Conservation (phyloP, 192 early-diverging fungal species). For the Jimgerdemannia flammicorona region DNA sequence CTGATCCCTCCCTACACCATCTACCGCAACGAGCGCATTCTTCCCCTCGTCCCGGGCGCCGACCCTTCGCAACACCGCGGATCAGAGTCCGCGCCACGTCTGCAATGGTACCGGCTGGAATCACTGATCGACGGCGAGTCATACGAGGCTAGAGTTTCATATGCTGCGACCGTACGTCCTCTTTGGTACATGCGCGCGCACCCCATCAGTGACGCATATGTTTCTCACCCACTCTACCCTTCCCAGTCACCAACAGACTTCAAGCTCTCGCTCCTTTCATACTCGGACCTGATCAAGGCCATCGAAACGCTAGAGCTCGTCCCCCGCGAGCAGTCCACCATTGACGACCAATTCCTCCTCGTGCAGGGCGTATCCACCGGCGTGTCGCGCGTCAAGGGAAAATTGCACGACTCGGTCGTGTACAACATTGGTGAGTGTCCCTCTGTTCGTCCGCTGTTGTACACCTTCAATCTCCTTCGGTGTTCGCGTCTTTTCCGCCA, state of each 20-base stretch:
- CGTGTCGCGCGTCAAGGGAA: neutral
- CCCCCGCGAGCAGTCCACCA: neutral
- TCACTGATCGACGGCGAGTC: neutral
- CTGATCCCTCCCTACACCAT: neutral
- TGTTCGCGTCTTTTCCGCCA: too few species aligned
- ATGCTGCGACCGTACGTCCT: neutral
- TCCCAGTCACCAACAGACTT: neutral
- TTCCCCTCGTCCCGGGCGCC: neutral
- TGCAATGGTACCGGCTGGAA: neutral
- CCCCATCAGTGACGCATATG: neutral
- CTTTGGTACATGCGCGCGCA: too few species aligned
- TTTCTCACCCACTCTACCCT: neutral
- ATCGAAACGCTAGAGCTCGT: neutral
- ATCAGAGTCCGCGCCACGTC: neutral
- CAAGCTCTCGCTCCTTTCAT: neutral
- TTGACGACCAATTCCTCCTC: neutral
- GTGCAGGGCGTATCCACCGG: neutral
- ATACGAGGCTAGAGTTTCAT: neutral
- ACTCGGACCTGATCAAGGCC: neutral
- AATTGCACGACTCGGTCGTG: neutral
- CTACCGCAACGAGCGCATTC: neutral
- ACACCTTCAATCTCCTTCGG: too few species aligned
- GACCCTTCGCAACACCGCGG: neutral
- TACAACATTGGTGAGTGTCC: neutral
- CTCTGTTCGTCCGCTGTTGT: too few species aligned